Conservation (phyloP, 176 grass and related monocot species). For the Neostapfia colusana region DNA sequence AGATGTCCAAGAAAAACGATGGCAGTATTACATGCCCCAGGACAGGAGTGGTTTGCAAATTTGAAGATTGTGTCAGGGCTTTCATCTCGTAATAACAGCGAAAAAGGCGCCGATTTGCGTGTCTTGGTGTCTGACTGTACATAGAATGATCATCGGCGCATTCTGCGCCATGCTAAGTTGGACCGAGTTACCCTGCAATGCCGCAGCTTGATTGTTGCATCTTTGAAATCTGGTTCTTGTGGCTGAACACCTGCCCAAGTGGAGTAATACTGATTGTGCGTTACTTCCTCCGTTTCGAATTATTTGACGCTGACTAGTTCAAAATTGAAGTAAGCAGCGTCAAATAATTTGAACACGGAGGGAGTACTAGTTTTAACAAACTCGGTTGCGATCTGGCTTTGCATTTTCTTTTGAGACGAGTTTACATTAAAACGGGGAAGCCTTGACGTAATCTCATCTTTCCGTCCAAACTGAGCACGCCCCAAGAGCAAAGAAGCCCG, state of each 20-base stretch:
- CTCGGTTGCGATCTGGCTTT: background rate
- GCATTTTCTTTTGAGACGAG: background rate
- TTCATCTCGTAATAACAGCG: slow-evolving; percentile 68
- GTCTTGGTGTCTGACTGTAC: too few relatives aligned
- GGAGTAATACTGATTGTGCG: background rate
- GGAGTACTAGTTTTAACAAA: background rate
- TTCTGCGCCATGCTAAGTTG: slow-evolving; percentile 27
- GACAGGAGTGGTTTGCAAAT: slow-evolving; percentile 60
- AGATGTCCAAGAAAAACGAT: slow-evolving; percentile 84
- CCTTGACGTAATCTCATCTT: too few relatives aligned
- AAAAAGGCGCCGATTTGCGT: background rate
- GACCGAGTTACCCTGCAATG: slow-evolving; percentile 37
- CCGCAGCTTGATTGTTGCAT: background rate
- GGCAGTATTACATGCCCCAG: slow-evolving; percentile 88
- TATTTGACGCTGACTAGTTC: too few relatives aligned
- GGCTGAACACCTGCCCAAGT: background rate
- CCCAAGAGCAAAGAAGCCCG: too few relatives aligned
- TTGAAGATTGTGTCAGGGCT: slow-evolving; percentile 76
- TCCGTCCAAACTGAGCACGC: too few relatives aligned
- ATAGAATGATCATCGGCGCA: slow-evolving; percentile 31
- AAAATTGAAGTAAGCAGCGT: too few relatives aligned
- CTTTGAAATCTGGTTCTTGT: background rate
- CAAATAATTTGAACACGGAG: too few relatives aligned
- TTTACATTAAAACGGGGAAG: too few relatives aligned
- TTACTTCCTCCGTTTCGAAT: too few relatives aligned